A percentile compares a stretch with the other conserved stretches of the same genome.
Evolutionary conservation across 129 eudicot species (phyloP).

Genomic region (carrot (Daucus carota)): DNA sequence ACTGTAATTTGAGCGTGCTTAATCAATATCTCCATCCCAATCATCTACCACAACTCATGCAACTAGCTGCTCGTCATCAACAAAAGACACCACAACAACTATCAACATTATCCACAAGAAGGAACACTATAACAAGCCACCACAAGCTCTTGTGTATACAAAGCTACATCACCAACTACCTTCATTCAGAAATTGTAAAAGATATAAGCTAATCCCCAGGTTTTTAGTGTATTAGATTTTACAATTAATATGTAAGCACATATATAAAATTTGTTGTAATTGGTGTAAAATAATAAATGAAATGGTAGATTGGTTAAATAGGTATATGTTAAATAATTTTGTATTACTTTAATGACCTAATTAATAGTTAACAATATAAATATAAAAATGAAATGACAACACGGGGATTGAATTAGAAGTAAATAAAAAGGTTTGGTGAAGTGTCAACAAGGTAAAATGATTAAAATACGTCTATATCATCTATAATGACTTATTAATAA

Average conservation of each 20-base stretch:
- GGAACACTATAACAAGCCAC: background rate
- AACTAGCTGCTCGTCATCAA: too few relatives aligned
- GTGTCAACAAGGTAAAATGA: background rate
- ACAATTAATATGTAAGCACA: background rate
- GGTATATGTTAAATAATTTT: background rate
- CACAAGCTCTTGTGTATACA: background rate
- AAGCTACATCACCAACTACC: background rate
- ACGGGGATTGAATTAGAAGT: background rate
- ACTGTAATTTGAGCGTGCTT: too few relatives aligned
- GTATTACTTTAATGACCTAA: background rate
- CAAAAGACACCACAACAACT: too few relatives aligned
- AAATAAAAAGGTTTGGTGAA: background rate
- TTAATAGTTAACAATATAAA: background rate
- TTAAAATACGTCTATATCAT: background rate
- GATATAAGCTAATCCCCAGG: background rate
- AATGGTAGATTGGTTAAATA: background rate
- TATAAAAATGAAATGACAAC: background rate
- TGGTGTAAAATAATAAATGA: background rate
- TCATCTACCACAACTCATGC: too few relatives aligned
- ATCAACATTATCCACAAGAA: background rate
- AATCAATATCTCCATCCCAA: too few relatives aligned
- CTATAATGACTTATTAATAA: background rate
- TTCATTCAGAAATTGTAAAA: background rate
- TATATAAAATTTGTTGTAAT: background rate
- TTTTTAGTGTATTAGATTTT: background rate